Conservation (phyloP, 2,329 filamentous ascomycete species). For the Nannizziopsis barbatae region DNA sequence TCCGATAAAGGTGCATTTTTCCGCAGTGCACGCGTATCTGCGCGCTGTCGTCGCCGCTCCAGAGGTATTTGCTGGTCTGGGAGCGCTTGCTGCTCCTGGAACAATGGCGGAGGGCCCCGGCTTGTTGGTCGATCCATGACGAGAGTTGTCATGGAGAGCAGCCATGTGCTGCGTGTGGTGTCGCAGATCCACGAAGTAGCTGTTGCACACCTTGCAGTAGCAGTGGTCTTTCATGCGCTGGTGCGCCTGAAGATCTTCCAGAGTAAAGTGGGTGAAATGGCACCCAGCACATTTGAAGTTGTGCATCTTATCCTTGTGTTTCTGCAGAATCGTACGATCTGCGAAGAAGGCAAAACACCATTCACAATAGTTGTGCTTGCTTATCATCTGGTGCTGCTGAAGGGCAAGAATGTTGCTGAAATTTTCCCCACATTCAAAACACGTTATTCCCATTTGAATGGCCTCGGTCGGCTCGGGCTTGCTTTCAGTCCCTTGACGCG, state of each 20-base stretch:
- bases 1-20: conserved; percentile 4
- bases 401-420: conserved; percentile 12
- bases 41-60: neutral
- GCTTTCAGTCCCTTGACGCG: too few relatives aligned
- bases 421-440: conserved; percentile 11
- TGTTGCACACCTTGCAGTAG: conserved; percentile 13
- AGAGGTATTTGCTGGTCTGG: neutral
- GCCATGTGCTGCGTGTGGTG: conserved; percentile 8
- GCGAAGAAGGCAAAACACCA: conserved; percentile 14
- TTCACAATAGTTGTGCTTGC: conserved; percentile 15
- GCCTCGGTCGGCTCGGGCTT: too few relatives aligned
- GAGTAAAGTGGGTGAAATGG: neutral
- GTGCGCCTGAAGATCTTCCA: conserved; percentile 8
- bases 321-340: conserved; percentile 5
- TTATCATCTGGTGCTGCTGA: conserved; percentile 15
- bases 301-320: conserved; percentile 13
- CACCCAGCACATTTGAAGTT: conserved; percentile 13
- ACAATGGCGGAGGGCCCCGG: neutral
- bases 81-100: neutral
- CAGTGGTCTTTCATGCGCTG: conserved; percentile 11
- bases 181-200: conserved; percentile 11
- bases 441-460: conserved; percentile 6
- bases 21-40: conserved; percentile 5
- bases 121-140: neutral
- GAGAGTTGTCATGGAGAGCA: conserved; percentile 3